These are phyloP conservation scores for Aristolochia californica DNA, from an alignment of 164 flowering plant species.

Conservation along the genomic window DNA sequence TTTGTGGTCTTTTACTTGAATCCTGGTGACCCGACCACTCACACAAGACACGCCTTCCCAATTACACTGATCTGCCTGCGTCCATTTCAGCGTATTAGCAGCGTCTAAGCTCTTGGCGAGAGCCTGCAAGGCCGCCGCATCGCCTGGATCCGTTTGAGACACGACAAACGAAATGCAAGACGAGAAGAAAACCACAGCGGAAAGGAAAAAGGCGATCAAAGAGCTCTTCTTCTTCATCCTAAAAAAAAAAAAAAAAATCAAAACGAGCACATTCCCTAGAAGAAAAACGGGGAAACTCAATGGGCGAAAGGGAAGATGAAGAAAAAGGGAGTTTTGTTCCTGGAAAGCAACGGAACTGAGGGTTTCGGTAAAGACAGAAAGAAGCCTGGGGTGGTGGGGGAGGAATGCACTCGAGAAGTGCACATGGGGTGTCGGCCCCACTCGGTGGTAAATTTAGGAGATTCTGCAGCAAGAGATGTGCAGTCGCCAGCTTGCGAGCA, in stretches of 20 bases:
- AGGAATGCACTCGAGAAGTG: not conserved
- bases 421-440: too few species aligned
- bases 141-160: conserved; percentile 1
- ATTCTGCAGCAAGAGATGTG: not conserved
- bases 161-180: not conserved
- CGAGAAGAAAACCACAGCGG: not conserved
- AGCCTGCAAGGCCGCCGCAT: conserved; percentile 2
- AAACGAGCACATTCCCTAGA: too few species aligned
- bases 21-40: conserved; percentile 41
- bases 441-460: too few species aligned
- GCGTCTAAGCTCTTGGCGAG: conserved; percentile 5
- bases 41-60: conserved; percentile 62
- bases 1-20: conserved; percentile 52
- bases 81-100: conserved; percentile 6
- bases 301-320: too few species aligned
- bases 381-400: too few species aligned
- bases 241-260: too few species aligned
- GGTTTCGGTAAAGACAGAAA: too few species aligned
- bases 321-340: not conserved
- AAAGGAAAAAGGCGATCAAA: not conserved
- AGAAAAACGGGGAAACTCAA: too few species aligned
- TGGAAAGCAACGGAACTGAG: not conserved
- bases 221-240: too few species aligned
- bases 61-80: conserved; percentile 45
- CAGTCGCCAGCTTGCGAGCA: conserved; percentile 1